Conservation (phyloP, 2,329 filamentous ascomycete genomes). For the Colletotrichum tropicale region DNA sequence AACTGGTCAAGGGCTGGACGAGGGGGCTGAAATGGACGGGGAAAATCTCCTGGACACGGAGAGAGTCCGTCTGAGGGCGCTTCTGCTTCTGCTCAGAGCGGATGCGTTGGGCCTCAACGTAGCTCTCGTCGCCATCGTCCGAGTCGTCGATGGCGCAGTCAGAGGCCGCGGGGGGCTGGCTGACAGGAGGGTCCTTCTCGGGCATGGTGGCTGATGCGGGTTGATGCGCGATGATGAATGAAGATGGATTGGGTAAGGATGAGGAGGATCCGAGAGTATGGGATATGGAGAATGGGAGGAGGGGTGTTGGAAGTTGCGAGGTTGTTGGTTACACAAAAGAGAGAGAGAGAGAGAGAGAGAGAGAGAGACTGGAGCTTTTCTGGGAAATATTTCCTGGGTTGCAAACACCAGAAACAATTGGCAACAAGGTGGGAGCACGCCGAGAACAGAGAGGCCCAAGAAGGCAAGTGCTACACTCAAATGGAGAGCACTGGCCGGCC, state of each 20-base stretch:
- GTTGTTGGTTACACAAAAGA: not conserved
- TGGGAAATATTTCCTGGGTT: not conserved
- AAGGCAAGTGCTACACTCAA: not conserved
- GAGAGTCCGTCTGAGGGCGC: slow-evolving; percentile 32
- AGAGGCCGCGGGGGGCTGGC: not conserved
- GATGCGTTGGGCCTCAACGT: slow-evolving; percentile 40
- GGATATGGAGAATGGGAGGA: not conserved
- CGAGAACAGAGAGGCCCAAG: not conserved
- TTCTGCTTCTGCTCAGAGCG: slow-evolving; percentile 43
- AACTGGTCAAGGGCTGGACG: slow-evolving; percentile 72
- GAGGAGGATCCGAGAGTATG: not conserved
- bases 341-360: not conserved
- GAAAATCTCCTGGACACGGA: slow-evolving; percentile 46
- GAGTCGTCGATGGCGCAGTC: slow-evolving; percentile 42
- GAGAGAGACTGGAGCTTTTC: not conserved
- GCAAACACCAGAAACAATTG: not conserved
- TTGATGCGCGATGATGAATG: not conserved
- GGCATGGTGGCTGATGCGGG: not conserved
- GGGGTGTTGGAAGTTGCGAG: not conserved
- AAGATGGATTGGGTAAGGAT: not conserved
- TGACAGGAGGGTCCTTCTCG: not conserved
- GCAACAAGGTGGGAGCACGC: not conserved
- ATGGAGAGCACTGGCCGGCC: not conserved
- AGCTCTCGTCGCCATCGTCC: slow-evolving; percentile 42
- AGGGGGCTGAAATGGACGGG: slow-evolving; percentile 72